phyloP scores from a whole-genome alignment of 768 basidiomycete species.

The Sarcodon aspratus region DNA sequence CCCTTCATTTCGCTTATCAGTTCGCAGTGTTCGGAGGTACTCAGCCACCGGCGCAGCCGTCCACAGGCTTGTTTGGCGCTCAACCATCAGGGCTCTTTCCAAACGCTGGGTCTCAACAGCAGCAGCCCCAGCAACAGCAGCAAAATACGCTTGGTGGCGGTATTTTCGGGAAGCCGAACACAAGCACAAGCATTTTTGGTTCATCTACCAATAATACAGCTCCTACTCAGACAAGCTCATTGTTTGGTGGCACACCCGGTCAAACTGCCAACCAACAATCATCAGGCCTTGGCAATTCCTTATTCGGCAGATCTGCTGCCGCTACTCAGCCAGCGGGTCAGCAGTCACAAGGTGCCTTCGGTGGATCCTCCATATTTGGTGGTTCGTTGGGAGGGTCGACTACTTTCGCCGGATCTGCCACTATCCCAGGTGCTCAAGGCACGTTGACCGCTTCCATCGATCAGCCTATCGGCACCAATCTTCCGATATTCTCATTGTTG shows the following conservation, averaged over 20 bases:
- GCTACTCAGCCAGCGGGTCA: constrained; percentile 20
- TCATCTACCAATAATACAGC: constrained; percentile 27
- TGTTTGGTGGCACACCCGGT: constrained; percentile 24
- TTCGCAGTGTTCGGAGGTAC: constrained; percentile 36
- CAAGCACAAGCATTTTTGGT: not conserved
- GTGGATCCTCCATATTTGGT: constrained; percentile 18
- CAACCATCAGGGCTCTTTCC: constrained; percentile 17
- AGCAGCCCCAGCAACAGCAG: constrained; percentile 24
- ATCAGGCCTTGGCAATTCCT: constrained; percentile 23
- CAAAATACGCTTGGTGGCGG: constrained; percentile 16
- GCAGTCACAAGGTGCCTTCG: constrained; percentile 15
- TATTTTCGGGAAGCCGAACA: constrained; percentile 11
- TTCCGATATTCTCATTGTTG: constrained; percentile 68
- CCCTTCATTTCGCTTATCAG: not conserved
- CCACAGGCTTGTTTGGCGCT: constrained; percentile 17
- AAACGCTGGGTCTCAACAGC: constrained; percentile 12
- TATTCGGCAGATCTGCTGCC: constrained; percentile 30
- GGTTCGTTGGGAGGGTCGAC: constrained; percentile 15
- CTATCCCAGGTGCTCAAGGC: constrained; percentile 24
- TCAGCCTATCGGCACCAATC: constrained; percentile 64
- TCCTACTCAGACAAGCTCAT: constrained; percentile 15
- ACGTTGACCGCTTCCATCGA: constrained; percentile 78
- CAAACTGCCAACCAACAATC: constrained; percentile 20
- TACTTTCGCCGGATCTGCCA: constrained; percentile 29
- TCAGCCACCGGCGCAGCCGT: constrained; percentile 18